Evolutionary conservation across 2,329 filamentous ascomycete genomes (phyloP).

Genomic region (Colletotrichum liriopes): DNA sequence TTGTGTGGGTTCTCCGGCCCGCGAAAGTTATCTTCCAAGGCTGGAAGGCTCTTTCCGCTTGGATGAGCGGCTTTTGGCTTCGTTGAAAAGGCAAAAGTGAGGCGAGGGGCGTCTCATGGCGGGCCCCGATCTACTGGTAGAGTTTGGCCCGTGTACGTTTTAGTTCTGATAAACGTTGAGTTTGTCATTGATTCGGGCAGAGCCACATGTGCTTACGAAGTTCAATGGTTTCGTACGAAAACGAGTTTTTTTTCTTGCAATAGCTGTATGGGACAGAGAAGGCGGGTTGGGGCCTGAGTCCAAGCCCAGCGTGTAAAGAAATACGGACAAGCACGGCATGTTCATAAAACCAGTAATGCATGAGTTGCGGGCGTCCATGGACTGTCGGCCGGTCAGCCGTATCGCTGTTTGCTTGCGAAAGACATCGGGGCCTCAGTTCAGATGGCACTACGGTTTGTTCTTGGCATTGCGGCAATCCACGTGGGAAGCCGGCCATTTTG

Average conservation of each 20-base stretch:
- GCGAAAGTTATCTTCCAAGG: slow-evolving; percentile 28
- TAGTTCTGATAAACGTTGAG: neutral
- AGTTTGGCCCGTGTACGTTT: neutral
- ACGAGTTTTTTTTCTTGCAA: neutral
- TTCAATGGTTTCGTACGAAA: neutral
- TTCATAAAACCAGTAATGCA: neutral
- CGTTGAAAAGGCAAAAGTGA: slow-evolving; percentile 16
- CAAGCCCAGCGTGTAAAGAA: neutral
- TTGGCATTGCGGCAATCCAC: slow-evolving; percentile 26
- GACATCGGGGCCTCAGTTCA: slow-evolving; percentile 31
- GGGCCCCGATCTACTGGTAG: neutral
- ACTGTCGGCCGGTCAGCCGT: neutral
- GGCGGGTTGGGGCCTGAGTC: neutral
- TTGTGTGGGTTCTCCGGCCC: slow-evolving; percentile 18
- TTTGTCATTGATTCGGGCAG: neutral
- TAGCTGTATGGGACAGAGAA: neutral
- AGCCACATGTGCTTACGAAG: neutral
- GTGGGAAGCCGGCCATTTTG: slow-evolving; percentile 24
- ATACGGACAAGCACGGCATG: neutral
- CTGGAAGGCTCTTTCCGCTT: slow-evolving; percentile 13
- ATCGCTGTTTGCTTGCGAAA: neutral
- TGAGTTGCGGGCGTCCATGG: slow-evolving; percentile 4
- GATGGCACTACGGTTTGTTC: slow-evolving; percentile 27
- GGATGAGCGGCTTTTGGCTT: slow-evolving; percentile 17
- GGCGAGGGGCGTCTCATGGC: slow-evolving; percentile 5